A percentile compares a stretch with the other conserved stretches of the same genome.
Conservation (phyloP, 139 green algal genomes). For the Micractinium sp. region DNA sequence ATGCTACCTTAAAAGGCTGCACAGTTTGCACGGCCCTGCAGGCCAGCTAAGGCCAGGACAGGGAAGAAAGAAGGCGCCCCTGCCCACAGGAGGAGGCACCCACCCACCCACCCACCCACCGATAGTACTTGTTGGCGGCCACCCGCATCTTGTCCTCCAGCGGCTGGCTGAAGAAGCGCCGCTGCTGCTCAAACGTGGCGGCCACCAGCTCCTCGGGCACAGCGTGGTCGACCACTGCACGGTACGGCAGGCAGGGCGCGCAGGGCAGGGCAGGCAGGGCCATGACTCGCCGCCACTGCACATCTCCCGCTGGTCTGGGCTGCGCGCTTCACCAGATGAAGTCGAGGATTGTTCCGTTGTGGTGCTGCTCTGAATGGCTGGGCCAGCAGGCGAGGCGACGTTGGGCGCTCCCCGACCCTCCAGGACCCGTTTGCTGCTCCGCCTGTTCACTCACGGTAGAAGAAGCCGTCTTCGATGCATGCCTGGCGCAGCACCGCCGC, state of each 20-base stretch:
- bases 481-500: constrained; percentile 38
- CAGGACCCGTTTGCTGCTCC: neutral
- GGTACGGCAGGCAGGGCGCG: neutral
- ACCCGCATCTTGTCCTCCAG: constrained; percentile 74
- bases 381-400: too few relatives aligned
- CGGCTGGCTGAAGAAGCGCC: constrained; percentile 80
- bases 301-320: too few relatives aligned
- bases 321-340: too few relatives aligned
- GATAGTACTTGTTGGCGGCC: constrained; percentile 72
- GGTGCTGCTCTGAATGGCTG: too few relatives aligned
- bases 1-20: too few relatives aligned
- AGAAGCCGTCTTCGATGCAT: constrained; percentile 62
- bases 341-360: too few relatives aligned
- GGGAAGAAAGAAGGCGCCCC: too few relatives aligned
- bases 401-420: too few relatives aligned
- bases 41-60: too few relatives aligned
- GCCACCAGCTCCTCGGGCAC: constrained; percentile 64
- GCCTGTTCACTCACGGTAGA: constrained; percentile 54
- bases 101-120: neutral
- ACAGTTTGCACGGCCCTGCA: neutral
- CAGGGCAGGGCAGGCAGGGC: neutral
- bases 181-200: constrained; percentile 58
- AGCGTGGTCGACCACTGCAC: constrained; percentile 82
- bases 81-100: neutral
- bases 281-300: too few relatives aligned